Evolutionary conservation across 176 grass and related monocot species (phyloP), one percentile per base, ranked within the genome.

Genomic region (Puccinellia tenuiflora): DNA sequence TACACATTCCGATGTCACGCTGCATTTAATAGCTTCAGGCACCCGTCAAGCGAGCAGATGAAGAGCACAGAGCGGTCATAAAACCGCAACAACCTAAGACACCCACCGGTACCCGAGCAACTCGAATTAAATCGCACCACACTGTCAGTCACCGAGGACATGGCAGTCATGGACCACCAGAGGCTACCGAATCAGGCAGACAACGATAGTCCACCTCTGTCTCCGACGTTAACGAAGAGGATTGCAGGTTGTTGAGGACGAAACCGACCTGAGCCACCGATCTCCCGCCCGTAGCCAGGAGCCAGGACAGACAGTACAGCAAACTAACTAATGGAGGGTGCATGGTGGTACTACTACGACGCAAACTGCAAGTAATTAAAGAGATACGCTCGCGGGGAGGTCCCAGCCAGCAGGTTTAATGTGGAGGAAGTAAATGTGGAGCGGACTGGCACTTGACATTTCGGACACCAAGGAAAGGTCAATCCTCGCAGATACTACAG

Each of bases 341-440:
- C 66, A 5, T 11, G 24, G 24, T 28, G 16, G 69, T 73, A n/a
- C 33, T 66, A 21, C 12, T 48, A 30, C 21, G 39, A 77, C 8
- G 51, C 72, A 74, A 40, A 54, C 29, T 63, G 7, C 11, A 46
- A 73, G 69, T 17, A 9, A 48, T 39, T 46, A 50, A 65, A 39
- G 72, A 57, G 52, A 37, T 17, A 51, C 34, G 42, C 75, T 3
- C 56, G 37, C 54, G 71, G 37, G 35, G 40, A 86, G 84, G 84
- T 59, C 79, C 84, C 88, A 4, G 1, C 43, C 43, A 43, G 73
- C 35, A 57, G 75, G 76, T 56, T 89, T 68, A 82, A 82, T 89
- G 69, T n/a, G 39, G 38, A 26, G 70, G 62, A 63, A 79, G 72
- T 59, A 71, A 77, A 77, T 90, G 45, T 67, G 73, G 78, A 79